phyloP scores from a whole-genome alignment of 345 rosid species.

The Firmiana major region DNA sequence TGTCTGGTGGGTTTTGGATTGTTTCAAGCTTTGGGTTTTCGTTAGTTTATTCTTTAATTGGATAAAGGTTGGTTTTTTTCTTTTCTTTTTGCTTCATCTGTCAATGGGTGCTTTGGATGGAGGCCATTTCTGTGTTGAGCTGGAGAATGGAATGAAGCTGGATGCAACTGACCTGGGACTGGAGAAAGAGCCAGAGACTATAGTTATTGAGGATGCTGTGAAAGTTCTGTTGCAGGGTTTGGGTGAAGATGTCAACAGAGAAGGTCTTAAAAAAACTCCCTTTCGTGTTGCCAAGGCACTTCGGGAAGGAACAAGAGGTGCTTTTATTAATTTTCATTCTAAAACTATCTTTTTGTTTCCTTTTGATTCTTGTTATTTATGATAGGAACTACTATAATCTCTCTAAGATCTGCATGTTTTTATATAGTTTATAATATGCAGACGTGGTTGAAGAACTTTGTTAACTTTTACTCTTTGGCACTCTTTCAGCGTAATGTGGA shows the following conservation, averaged over 20 bases:
- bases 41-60: slow-evolving; percentile 8
- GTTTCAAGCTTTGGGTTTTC: slow-evolving; percentile 1
- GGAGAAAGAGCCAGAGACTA: slow-evolving; percentile 55
- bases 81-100: slow-evolving; percentile 26
- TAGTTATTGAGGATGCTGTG: slow-evolving; percentile 80
- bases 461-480: background rate
- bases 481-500: background rate
- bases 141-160: slow-evolving; percentile 52
- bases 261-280: slow-evolving; percentile 89
- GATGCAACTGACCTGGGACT: slow-evolving; percentile 39
- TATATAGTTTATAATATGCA: background rate
- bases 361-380: background rate
- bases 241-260: slow-evolving; percentile 73
- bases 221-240: slow-evolving; percentile 75
- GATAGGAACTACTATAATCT: background rate
- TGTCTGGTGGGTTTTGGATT: background rate
- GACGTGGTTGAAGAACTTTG: background rate
- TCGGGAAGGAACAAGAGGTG: slow-evolving; percentile 82
- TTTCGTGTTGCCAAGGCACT: slow-evolving; percentile 94
- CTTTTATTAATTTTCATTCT: background rate
- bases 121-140: slow-evolving; percentile 53
- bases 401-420: background rate
- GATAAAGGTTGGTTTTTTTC: slow-evolving; percentile 23
- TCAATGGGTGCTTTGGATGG: slow-evolving; percentile 84
- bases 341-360: background rate